Base-by-base conservation (phyloP, 345 rosid genomes). In the Erysimum cheiranthoides region DNA sequence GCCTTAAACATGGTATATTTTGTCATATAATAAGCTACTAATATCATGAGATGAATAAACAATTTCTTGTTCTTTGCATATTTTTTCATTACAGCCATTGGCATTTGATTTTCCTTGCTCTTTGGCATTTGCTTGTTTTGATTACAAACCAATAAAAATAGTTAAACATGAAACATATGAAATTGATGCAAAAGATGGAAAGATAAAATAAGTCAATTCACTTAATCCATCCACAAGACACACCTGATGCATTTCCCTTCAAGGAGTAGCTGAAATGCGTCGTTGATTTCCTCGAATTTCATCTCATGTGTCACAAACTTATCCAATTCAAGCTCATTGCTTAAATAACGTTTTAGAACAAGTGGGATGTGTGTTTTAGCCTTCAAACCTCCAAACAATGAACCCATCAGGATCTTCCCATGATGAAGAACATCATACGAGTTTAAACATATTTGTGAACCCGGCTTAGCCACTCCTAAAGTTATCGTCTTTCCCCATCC, bases 401-500 rank as follows among this genome's bases (percentile, higher is more conserved):
- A 72, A 51, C 96, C 98, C 42, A 59, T 75, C 11, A 93, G 68
- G 74, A 57, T 80, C 82, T 86, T 91, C 38, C 91, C 90, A 0
- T 53, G 60, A 34, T 79, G 85, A 78, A 93, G 92, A 62, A 91
- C 85, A 5, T 93, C 92, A 3, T 0, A 34, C 28, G 91, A 87
- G 70, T 69, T 56, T 28, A 93, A 57, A 65, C 43, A 83, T 61
- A 91, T 43, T 35, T 73, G 72, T 13, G 94, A 76, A 17, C 84
- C 91, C 4, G 98, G 93, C 60, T 75, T 80, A 82, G 85, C 96
- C 63, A 93, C 94, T 40, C 98, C 97, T 70, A 91, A 32, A 8
- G 88, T 90, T 28, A 93, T 69, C 5, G 94, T 87, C 82, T 91
- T 91, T 57, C 98, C 97, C 97, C 97, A 93, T 25, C 98, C 96